These are phyloP conservation scores for Tricholoma terreum DNA, from an alignment of 768 basidiomycete species.

Conservation along the genomic window DNA sequence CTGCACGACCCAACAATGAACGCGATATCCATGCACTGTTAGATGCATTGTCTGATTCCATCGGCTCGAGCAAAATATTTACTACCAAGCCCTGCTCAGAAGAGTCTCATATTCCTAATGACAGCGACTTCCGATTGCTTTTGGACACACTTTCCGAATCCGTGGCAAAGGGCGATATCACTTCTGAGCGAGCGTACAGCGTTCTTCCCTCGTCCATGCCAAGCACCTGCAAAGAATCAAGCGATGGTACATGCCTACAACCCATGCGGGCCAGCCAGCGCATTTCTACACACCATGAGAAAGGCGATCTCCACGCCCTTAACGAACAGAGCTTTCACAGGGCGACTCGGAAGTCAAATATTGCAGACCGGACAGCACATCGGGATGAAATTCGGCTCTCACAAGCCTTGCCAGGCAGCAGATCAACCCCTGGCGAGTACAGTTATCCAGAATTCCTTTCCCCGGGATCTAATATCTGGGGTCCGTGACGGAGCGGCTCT, in stretches of 20 bases:
- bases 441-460: neutral
- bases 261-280: neutral
- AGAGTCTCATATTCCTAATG: neutral
- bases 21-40: slow-evolving; percentile 17
- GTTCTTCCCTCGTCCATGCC: neutral
- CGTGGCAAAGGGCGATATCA: neutral
- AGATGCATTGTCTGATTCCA: slow-evolving; percentile 5
- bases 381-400: neutral
- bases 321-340: neutral
- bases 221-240: neutral
- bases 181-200: neutral
- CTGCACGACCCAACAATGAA: slow-evolving; percentile 5
- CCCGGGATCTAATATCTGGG: neutral
- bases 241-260: neutral
- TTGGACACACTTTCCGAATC: slow-evolving; percentile 7
- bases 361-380: neutral
- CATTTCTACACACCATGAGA: neutral
- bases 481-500: neutral
- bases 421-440: neutral
- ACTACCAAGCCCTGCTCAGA: neutral
- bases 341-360: neutral
- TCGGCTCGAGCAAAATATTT: neutral
- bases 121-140: slow-evolving; percentile 16
- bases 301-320: neutral
- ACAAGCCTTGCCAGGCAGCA: neutral